These are phyloP conservation scores for Sungouiella blattae DNA, from an alignment of 805 yeast species.

Conservation along the genomic window DNA sequence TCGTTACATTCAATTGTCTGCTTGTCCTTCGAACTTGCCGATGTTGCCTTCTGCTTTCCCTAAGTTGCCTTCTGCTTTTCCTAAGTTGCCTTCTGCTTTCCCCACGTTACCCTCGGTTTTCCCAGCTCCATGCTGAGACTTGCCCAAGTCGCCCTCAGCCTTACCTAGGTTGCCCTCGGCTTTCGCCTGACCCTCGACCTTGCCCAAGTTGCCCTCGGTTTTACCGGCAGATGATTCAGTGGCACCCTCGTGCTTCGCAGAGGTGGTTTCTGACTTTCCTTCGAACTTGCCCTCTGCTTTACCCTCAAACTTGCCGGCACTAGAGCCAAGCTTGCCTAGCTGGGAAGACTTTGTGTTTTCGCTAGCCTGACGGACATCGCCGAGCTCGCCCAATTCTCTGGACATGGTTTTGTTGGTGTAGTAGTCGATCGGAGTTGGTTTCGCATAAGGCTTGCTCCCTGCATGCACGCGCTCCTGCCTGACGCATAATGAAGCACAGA, in stretches of 20 bases:
- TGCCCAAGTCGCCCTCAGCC: slow-evolving; percentile 4
- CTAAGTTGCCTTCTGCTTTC: slow-evolving; percentile 14
- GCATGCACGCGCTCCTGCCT: too few relatives aligned
- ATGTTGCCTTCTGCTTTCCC: slow-evolving; percentile 2
- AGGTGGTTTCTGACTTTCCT: too few relatives aligned
- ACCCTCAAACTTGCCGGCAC: slow-evolving; percentile 7
- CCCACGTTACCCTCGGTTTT: slow-evolving; percentile 2
- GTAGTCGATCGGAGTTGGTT: too few relatives aligned
- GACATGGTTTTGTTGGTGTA: too few relatives aligned
- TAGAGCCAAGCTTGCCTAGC: too few relatives aligned
- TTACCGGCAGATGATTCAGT: too few relatives aligned
- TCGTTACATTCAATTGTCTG: too few relatives aligned
- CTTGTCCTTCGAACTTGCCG: slow-evolving; percentile 6
- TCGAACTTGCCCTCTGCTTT: too few relatives aligned
- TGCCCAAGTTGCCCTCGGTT: slow-evolving; percentile 16
- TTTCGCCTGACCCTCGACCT: slow-evolving; percentile 4
- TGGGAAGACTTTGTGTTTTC: background rate
- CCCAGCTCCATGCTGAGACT: slow-evolving; percentile 3
- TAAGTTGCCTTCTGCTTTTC: slow-evolving; percentile 7
- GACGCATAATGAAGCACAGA: too few relatives aligned
- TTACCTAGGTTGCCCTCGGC: slow-evolving; percentile 17
- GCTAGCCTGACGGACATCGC: background rate
- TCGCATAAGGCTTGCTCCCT: too few relatives aligned
- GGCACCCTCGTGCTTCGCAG: too few relatives aligned
- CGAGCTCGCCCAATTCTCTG: slow-evolving; percentile 16